These are phyloP conservation scores for Penicillium argentinense DNA, from an alignment of 495 filamentous ascomycete genomes.

Conservation along the genomic window DNA sequence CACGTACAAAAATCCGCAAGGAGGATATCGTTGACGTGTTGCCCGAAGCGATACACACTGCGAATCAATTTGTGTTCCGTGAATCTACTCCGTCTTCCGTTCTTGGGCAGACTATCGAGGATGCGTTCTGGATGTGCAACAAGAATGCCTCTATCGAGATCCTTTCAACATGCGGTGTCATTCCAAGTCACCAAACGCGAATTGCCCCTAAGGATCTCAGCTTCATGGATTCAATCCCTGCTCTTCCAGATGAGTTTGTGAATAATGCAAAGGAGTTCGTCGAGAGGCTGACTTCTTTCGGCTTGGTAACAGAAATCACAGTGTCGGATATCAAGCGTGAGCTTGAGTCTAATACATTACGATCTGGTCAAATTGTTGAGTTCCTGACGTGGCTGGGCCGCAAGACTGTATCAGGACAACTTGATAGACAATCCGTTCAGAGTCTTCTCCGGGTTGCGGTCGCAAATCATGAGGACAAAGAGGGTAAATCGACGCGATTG, in stretches of 20 bases:
- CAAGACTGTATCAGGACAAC: conserved; percentile 63
- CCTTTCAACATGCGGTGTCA: conserved; percentile 80
- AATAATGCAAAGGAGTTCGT: conserved; percentile 67
- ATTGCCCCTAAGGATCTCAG: conserved; percentile 77
- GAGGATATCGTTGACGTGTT: conserved; percentile 64
- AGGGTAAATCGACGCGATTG: conserved; percentile 58
- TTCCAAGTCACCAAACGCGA: conserved; percentile 74
- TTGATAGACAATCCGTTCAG: conserved; percentile 61
- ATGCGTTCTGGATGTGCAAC: conserved; percentile 92
- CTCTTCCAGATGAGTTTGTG: conserved; percentile 73
- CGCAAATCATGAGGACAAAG: conserved; percentile 67
- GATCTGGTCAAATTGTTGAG: conserved; percentile 67
- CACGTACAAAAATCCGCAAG: conserved; percentile 57
- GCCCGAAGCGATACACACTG: conserved; percentile 71
- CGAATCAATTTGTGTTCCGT: conserved; percentile 74
- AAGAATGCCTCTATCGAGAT: conserved; percentile 80
- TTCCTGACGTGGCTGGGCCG: conserved; percentile 81
- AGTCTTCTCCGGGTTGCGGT: conserved; percentile 77
- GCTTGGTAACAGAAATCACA: conserved; percentile 79
- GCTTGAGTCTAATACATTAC: conserved; percentile 72
- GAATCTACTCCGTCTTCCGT: conserved; percentile 85
- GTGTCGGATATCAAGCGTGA: conserved; percentile 81
- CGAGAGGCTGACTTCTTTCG: conserved; percentile 71
- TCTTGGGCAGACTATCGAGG: conserved; percentile 81
- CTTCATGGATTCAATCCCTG: conserved; percentile 89